Evolutionary conservation across 2,329 filamentous ascomycete genomes (phyloP).

Genomic region (Mycosphaerella sp.): DNA sequence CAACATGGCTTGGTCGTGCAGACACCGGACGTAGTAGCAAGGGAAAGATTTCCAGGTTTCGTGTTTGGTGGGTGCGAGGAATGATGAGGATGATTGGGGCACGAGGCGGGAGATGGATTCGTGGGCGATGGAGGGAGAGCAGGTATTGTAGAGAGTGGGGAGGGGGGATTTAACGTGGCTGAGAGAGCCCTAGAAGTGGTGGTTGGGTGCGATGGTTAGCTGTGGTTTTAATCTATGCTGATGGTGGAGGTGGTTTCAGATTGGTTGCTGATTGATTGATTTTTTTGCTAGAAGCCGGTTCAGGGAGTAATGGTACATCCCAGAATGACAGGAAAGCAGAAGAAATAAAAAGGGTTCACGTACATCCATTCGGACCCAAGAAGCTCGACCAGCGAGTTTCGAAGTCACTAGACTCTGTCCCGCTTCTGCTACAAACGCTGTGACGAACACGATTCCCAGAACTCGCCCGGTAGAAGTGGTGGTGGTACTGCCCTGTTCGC

Average conservation of each 20-base stretch:
- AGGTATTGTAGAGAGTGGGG: constrained; percentile 12
- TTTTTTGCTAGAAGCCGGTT: too few species aligned
- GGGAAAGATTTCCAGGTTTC: constrained; percentile 12
- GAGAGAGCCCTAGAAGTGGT: constrained; percentile 4
- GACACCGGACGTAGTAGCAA: constrained; percentile 13
- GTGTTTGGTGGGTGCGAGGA: constrained; percentile 7
- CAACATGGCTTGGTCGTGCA: constrained; percentile 15
- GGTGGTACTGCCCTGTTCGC: not conserved
- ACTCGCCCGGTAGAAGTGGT: constrained; percentile 8
- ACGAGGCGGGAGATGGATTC: constrained; percentile 9
- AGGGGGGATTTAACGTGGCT: constrained; percentile 8
- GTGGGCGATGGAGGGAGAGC: not conserved
- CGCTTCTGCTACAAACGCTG: constrained; percentile 19
- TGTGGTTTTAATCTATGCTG: too few species aligned
- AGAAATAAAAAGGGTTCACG: not conserved
- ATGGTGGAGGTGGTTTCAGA: too few species aligned
- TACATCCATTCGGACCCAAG: constrained; percentile 13
- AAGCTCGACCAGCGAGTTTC: constrained; percentile 14
- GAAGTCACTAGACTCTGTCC: constrained; percentile 14
- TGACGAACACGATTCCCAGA: constrained; percentile 20
- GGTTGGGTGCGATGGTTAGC: not conserved
- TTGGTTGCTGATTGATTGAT: too few species aligned
- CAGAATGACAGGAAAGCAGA: not conserved
- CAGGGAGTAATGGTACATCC: not conserved
- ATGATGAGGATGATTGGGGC: constrained; percentile 12